These are phyloP conservation scores for Heliamphora pulchella DNA, from an alignment of 179 eudicot species.

Conservation along the genomic window DNA sequence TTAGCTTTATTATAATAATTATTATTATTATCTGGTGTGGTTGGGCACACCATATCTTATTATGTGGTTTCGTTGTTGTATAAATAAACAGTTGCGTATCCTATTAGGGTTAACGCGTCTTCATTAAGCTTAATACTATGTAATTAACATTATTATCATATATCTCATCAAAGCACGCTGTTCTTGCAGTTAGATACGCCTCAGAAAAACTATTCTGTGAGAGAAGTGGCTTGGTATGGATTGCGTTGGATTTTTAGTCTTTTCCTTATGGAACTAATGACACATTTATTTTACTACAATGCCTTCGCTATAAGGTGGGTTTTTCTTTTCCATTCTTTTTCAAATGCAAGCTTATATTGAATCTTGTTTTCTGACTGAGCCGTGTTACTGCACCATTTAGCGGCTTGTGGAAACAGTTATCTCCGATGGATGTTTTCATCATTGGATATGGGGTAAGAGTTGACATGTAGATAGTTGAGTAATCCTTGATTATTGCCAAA, in stretches of 20 bases:
- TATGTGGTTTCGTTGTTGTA: too few species aligned
- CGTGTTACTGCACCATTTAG: slow-evolving; percentile 29
- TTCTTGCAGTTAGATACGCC: slow-evolving; percentile 71
- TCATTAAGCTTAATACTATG: too few species aligned
- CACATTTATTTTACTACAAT: slow-evolving; percentile 82
- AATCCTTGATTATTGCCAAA: neutral
- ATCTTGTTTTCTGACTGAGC: slow-evolving; percentile 1
- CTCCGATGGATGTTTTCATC: slow-evolving; percentile 84
- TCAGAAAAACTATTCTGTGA: slow-evolving; percentile 52
- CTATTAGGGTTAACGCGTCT: too few species aligned
- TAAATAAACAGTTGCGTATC: too few species aligned
- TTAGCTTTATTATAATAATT: too few species aligned
- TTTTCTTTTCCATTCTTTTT: neutral
- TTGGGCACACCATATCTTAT: too few species aligned
- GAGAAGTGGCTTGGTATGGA: slow-evolving; percentile 76
- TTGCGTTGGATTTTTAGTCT: slow-evolving; percentile 71
- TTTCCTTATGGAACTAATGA: slow-evolving; percentile 65
- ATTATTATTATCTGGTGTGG: too few species aligned
- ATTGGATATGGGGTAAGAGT: slow-evolving; percentile 93
- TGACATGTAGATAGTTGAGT: slow-evolving; percentile 11
- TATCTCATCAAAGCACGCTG: neutral
- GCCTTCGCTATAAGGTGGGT: slow-evolving; percentile 88
- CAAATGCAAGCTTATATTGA: neutral
- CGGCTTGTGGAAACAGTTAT: slow-evolving; percentile 72
- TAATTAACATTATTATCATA: neutral